phyloP scores from a whole-genome alignment of 495 filamentous ascomycete genomes.

The Sordaria brevicollis region DNA sequence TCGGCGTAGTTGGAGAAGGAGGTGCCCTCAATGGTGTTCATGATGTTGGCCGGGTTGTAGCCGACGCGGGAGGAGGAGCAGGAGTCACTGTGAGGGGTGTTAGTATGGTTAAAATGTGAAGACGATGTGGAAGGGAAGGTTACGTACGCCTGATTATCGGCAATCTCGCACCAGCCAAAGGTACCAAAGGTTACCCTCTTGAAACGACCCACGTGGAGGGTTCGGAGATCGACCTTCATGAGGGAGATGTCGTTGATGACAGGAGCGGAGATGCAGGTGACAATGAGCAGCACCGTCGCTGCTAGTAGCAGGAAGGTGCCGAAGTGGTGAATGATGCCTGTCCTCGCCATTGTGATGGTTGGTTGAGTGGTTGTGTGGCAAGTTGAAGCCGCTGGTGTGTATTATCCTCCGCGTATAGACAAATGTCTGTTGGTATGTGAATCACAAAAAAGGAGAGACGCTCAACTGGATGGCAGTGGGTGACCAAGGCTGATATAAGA shows the following conservation, averaged over 20 bases:
- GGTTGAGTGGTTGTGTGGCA: neutral
- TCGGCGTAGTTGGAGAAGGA: slow-evolving; percentile 26
- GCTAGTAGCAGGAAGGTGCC: slow-evolving; percentile 49
- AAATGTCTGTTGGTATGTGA: neutral
- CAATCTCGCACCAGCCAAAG: slow-evolving; percentile 44
- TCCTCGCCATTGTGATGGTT: slow-evolving; percentile 28
- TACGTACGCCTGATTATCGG: slow-evolving; percentile 12
- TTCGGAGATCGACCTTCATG: slow-evolving; percentile 37
- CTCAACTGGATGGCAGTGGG: neutral
- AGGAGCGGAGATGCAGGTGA: slow-evolving; percentile 49
- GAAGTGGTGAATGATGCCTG: slow-evolving; percentile 45
- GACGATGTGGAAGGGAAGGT: neutral
- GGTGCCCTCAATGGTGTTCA: slow-evolving; percentile 25
- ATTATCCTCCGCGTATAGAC: neutral
- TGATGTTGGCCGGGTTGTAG: slow-evolving; percentile 40
- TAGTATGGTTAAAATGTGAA: neutral
- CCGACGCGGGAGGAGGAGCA: slow-evolving; percentile 39
- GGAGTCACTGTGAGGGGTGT: slow-evolving; percentile 24
- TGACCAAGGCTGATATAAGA: neutral
- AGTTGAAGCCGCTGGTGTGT: neutral
- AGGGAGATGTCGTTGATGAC: slow-evolving; percentile 42
- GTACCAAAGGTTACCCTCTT: slow-evolving; percentile 43
- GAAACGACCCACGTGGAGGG: neutral
- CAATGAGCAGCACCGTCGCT: slow-evolving; percentile 43
- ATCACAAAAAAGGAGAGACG: neutral